A percentile compares a stretch with the other conserved stretches of the same genome.
Conservation (phyloP, 1,139 yeast genomes). For the Blastobotrys serpentis region DNA sequence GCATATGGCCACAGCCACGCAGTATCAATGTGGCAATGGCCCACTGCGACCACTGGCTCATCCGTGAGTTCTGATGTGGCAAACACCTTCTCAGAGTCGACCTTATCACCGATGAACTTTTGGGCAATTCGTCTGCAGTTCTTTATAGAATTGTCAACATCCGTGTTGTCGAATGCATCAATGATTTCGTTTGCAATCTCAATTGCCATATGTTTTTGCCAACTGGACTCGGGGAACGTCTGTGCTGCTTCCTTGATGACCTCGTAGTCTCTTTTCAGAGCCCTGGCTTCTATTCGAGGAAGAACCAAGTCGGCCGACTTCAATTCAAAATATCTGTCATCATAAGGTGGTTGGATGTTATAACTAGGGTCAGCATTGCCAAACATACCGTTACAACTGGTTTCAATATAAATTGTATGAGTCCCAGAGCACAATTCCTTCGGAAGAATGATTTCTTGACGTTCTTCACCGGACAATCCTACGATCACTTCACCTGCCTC, state of each 20-base stretch:
- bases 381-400: conserved; percentile 93
- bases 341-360: conserved; percentile 52
- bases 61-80: conserved; percentile 27
- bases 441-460: conserved; percentile 75
- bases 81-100: conserved; percentile 65
- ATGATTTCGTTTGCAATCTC: conserved; percentile 74
- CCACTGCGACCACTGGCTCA: conserved; percentile 67
- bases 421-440: conserved; percentile 43
- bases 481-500: conserved; percentile 67
- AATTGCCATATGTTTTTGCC: conserved; percentile 85
- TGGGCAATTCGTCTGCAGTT: conserved; percentile 68
- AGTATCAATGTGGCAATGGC: conserved; percentile 96
- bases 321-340: conserved; percentile 67
- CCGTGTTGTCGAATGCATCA: conserved; percentile 68
- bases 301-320: conserved; percentile 72
- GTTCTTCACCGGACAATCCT: conserved; percentile 86
- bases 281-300: conserved; percentile 79
- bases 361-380: conserved; percentile 75
- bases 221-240: conserved; percentile 67
- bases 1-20: conserved; percentile 99
- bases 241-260: conserved; percentile 88
- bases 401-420: conserved; percentile 71
- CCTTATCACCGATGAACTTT: conserved; percentile 59
- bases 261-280: conserved; percentile 78
- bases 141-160: conserved; percentile 47